These are phyloP conservation scores for Neurospora terricola DNA, from an alignment of 495 filamentous ascomycete species.

Conservation along the genomic window DNA sequence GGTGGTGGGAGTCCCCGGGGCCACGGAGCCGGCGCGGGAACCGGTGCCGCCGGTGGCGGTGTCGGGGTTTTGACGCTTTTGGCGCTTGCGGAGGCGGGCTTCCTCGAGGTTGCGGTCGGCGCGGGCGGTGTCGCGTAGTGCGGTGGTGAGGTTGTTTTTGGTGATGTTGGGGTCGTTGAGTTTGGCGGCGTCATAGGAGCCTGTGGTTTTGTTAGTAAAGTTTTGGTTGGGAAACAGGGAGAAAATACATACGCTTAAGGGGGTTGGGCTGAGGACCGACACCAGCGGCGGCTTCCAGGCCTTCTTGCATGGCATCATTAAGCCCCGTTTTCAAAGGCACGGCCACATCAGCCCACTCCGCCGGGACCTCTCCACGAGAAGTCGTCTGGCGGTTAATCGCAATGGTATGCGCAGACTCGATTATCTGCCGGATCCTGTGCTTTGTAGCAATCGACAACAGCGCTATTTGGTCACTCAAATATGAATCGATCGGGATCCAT, in stretches of 20 bases:
- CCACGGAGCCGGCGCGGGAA: slow-evolving; percentile 35
- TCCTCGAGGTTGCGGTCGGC: slow-evolving; percentile 40
- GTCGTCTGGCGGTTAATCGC: slow-evolving; percentile 55
- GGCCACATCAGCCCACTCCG: slow-evolving; percentile 60
- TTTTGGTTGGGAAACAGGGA: not conserved
- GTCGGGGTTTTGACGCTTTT: slow-evolving; percentile 36
- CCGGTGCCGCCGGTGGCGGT: slow-evolving; percentile 13
- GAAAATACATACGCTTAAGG: slow-evolving; percentile 46
- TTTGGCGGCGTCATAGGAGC: slow-evolving; percentile 15
- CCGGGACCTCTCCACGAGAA: slow-evolving; percentile 61
- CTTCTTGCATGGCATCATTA: slow-evolving; percentile 25
- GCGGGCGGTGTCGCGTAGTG: slow-evolving; percentile 25
- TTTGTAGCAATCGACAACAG: slow-evolving; percentile 67
- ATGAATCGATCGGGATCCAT: slow-evolving; percentile 55
- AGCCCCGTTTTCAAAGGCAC: slow-evolving; percentile 27
- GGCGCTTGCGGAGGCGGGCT: slow-evolving; percentile 35
- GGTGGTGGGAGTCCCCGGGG: slow-evolving; percentile 41
- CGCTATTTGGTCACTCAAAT: slow-evolving; percentile 62
- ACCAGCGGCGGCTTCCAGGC: slow-evolving; percentile 24
- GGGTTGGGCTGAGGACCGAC: slow-evolving; percentile 41
- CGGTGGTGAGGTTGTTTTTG: slow-evolving; percentile 24
- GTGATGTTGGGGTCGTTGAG: slow-evolving; percentile 17
- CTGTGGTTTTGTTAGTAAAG: slow-evolving; percentile 5
- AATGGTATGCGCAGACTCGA: slow-evolving; percentile 60
- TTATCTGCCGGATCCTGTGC: slow-evolving; percentile 54